These are phyloP conservation scores for Crucihimalaya himalaica DNA, from an alignment of 345 rosid species.

Conservation along the genomic window DNA sequence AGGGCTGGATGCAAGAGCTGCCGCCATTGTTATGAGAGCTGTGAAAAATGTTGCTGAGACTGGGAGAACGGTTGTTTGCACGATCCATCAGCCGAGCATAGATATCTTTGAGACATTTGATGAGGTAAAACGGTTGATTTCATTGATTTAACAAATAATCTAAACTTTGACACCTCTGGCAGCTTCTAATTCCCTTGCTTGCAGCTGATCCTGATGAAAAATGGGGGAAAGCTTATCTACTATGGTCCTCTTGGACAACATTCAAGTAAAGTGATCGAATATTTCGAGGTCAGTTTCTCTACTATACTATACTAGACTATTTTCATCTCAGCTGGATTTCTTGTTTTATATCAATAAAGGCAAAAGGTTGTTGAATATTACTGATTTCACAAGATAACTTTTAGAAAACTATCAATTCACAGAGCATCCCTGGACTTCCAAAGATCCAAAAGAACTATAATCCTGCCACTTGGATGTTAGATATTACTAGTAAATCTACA, in stretches of 20 bases:
- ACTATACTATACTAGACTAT: not conserved
- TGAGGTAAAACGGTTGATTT: constrained; percentile 41
- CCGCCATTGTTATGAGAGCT: constrained; percentile 59
- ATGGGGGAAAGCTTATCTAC: constrained; percentile 46
- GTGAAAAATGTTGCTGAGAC: constrained; percentile 52
- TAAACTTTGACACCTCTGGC: not conserved
- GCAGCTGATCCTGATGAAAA: constrained; percentile 50
- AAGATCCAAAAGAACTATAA: constrained; percentile 53
- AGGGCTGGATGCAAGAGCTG: constrained; percentile 60
- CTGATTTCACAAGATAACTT: not conserved
- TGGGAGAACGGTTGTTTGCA: constrained; percentile 58
- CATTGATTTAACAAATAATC: not conserved
- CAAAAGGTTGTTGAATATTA: no score
- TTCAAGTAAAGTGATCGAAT: constrained; percentile 45
- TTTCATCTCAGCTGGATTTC: not conserved
- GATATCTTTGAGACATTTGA: constrained; percentile 55
- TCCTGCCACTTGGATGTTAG: constrained; percentile 77
- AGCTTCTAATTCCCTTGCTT: constrained; percentile 4
- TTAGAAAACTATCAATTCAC: not conserved
- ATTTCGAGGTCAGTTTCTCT: constrained; percentile 43
- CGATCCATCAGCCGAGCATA: constrained; percentile 60
- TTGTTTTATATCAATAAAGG: no score
- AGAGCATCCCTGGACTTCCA: constrained; percentile 53
- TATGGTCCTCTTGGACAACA: constrained; percentile 45
- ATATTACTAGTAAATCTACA: constrained; percentile 48